Conservation (phyloP, 495 filamentous ascomycete genomes). For the Cryomyces minteri region DNA sequence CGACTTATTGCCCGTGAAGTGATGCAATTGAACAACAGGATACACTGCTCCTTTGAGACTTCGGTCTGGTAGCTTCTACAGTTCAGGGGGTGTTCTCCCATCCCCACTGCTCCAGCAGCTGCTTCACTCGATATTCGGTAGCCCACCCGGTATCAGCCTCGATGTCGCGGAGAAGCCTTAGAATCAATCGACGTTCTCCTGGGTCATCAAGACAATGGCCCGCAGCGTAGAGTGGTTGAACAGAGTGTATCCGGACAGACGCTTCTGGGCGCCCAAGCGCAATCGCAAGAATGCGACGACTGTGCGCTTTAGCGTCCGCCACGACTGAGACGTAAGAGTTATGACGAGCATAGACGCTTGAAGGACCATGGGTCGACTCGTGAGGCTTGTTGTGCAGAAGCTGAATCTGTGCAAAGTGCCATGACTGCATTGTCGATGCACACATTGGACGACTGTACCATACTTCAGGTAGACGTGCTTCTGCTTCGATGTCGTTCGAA, state of each 20-base stretch:
- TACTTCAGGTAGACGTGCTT: slow-evolving; percentile 32
- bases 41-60: too few species aligned
- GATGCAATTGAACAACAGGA: too few species aligned
- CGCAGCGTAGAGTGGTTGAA: slow-evolving; percentile 43
- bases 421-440: slow-evolving; percentile 44
- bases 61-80: neutral
- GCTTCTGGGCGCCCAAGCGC: slow-evolving; percentile 34
- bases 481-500: slow-evolving; percentile 17
- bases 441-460: slow-evolving; percentile 48
- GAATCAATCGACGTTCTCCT: slow-evolving; percentile 29
- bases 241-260: slow-evolving; percentile 35
- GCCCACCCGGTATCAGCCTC: slow-evolving; percentile 44
- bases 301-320: slow-evolving; percentile 34
- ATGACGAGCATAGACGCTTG: slow-evolving; percentile 30
- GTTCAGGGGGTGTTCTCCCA: neutral
- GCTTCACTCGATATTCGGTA: slow-evolving; percentile 39
- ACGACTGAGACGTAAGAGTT: slow-evolving; percentile 35
- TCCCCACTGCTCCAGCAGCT: slow-evolving; percentile 36
- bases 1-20: too few species aligned
- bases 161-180: slow-evolving; percentile 35
- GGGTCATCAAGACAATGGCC: slow-evolving; percentile 36
- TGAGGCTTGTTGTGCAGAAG: slow-evolving; percentile 44
- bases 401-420: slow-evolving; percentile 45
- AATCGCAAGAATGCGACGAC: slow-evolving; percentile 38
- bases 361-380: slow-evolving; percentile 30